phyloP scores from a whole-genome alignment of 139 green algal species.

The Chlorokybus atmophyticus region DNA sequence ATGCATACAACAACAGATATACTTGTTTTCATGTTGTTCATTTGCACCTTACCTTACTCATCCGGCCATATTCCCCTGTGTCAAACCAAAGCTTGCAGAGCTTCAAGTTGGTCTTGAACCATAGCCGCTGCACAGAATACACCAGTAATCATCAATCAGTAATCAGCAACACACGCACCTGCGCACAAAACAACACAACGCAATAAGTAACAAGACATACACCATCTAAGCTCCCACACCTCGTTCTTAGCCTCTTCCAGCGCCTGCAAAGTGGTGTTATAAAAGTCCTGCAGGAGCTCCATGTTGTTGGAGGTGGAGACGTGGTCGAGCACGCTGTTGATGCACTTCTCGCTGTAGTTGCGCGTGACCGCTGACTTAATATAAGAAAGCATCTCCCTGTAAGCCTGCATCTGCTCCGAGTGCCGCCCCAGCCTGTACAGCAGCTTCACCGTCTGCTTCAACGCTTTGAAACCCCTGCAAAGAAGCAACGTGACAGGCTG shows the following conservation, averaged over 20 bases:
- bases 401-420: constrained; percentile 74
- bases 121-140: constrained; percentile 53
- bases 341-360: constrained; percentile 96
- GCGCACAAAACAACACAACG: background rate
- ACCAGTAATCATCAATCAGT: too few species aligned
- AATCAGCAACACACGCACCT: too few species aligned
- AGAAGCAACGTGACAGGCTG: too few species aligned
- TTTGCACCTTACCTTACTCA: constrained; percentile 35
- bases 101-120: constrained; percentile 98
- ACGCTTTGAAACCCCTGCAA: constrained; percentile 90
- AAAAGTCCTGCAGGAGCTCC: constrained; percentile 81
- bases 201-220: background rate
- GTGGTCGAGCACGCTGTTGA: constrained; percentile 92
- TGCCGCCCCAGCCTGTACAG: constrained; percentile 58
- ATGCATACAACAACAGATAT: too few species aligned
- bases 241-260: constrained; percentile 86
- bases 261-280: constrained; percentile 74
- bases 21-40: too few species aligned
- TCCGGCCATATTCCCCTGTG: constrained; percentile 52
- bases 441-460: constrained; percentile 98
- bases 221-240: constrained; percentile 1
- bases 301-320: constrained; percentile 58
- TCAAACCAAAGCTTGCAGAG: constrained; percentile 81
- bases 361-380: constrained; percentile 68
- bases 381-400: constrained; percentile 82